Conservation (phyloP, 495 filamentous ascomycete genomes). For the Neurospora pannonica region DNA sequence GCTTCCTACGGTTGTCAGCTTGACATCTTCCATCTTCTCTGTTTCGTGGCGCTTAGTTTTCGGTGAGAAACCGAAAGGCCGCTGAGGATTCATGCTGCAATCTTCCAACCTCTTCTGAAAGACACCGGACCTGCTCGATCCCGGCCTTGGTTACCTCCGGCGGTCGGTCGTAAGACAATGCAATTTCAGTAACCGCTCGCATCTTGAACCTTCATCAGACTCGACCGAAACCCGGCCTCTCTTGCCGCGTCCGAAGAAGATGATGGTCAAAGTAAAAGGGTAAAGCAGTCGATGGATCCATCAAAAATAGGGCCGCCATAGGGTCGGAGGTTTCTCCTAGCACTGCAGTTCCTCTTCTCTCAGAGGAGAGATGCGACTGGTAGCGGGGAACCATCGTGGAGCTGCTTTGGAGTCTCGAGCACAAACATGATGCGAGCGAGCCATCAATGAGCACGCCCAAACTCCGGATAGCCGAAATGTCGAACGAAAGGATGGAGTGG, state of each 20-base stretch:
- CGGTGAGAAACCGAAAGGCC: not conserved
- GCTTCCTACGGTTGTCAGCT: slow-evolving; percentile 1
- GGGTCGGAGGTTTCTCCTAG: not conserved
- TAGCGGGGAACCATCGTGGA: not conserved
- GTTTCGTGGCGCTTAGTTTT: not conserved
- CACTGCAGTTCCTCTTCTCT: not conserved
- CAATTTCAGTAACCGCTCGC: slow-evolving; percentile 26
- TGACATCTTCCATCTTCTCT: not conserved
- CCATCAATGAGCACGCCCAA: not conserved
- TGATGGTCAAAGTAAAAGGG: not conserved
- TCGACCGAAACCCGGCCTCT: not conserved
- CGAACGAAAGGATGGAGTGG: not conserved
- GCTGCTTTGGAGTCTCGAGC: not conserved
- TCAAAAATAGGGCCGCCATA: slow-evolving; percentile 5
- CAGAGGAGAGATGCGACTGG: not conserved
- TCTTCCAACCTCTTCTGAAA: not conserved
- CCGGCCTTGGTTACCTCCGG: slow-evolving; percentile 2
- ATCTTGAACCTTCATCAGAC: not conserved
- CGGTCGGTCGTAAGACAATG: slow-evolving; percentile 12
- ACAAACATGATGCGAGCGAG: not conserved
- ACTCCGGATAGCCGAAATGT: not conserved
- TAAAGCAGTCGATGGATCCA: not conserved
- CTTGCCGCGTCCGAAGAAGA: not conserved
- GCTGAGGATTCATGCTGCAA: not conserved
- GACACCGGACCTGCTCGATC: slow-evolving; percentile 4